Base-by-base conservation (phyloP, 179 eudicot species). In the Silene noctiflora region DNA sequence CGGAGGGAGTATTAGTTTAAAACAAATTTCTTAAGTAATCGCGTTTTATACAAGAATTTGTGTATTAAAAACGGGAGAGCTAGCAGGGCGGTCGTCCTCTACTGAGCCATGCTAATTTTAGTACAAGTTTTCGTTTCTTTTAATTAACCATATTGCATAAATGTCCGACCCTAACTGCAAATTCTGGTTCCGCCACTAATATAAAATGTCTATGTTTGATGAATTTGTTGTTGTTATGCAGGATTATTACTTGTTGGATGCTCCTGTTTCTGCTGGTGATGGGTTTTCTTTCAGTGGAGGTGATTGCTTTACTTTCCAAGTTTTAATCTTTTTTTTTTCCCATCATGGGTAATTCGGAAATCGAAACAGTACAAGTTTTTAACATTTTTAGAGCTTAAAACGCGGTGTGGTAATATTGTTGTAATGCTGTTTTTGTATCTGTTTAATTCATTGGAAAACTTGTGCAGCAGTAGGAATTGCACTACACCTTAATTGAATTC, bases 271-370 rank as follows among this genome's bases (percentile, higher is more conserved):
- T 69, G 78, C 77, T 77, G 99, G 99, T 39, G 99, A 96, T 84
- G 99, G 99, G 17, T 96, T 96, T 79, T 91, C 96, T 62, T 96
- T 94, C 69, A 90, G 96, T 76, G 99, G 99, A 87, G 99, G 99
- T 86, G 33, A 77, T 39, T 76, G 0, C 16, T 20, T 70, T 70
- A 48, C 29, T 69, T 44, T 13, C 72, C 58, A 42, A 62, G 59
- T 14, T 62, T 62, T 62, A 24, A 53, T 53, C 59, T 53, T 53
- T 53, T 14, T 14, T 53, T 42, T 53, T 53, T 53, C n/a, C n/a
- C 59, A 53, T 53, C 59, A 0, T 13, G 19, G 19, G 59, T 13
- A 53, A 53, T 53, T 53, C 59, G n/a, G 59, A 53, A 53, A 16
- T 53, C 59, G n/a, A 20, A 53, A 53, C 17, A 16, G 17, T 14